Conservation (phyloP, 306 rosid species). For the Rosa persica region DNA sequence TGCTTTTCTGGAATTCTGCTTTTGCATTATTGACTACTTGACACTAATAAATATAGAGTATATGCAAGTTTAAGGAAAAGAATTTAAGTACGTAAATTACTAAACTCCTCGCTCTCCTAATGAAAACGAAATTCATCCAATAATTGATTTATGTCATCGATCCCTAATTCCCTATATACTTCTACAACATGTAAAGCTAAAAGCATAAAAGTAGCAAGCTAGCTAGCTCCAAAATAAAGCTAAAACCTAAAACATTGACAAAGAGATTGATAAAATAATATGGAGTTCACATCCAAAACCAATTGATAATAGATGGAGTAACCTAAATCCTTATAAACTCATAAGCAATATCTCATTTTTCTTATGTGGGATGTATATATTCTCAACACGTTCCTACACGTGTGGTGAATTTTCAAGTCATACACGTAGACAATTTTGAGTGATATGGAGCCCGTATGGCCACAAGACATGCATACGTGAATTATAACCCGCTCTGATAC, state of each 20-base stretch:
- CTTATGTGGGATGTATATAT: too few species aligned
- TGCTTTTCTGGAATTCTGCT: not conserved
- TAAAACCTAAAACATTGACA: not conserved
- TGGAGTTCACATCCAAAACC: too few species aligned
- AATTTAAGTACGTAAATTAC: not conserved
- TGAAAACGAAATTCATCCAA: not conserved
- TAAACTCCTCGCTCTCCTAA: not conserved
- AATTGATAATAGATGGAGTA: too few species aligned
- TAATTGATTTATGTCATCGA: not conserved
- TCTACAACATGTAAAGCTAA: not conserved
- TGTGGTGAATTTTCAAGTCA: too few species aligned
- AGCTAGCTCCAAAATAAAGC: not conserved
- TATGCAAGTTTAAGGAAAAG: not conserved
- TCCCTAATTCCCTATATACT: not conserved
- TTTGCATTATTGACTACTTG: not conserved
- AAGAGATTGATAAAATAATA: too few species aligned
- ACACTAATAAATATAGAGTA: not conserved
- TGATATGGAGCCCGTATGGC: too few species aligned
- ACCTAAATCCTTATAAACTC: too few species aligned
- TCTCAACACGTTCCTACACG: too few species aligned
- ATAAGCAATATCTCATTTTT: too few species aligned
- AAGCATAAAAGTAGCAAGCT: not conserved
- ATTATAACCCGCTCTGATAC: too few species aligned
- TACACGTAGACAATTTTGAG: too few species aligned
- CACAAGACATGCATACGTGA: too few species aligned